Percentiles rank a stretch among this genome's conserved stretches.
Conservation (phyloP, 345 rosid species). For the Ailanthus altissimus region DNA sequence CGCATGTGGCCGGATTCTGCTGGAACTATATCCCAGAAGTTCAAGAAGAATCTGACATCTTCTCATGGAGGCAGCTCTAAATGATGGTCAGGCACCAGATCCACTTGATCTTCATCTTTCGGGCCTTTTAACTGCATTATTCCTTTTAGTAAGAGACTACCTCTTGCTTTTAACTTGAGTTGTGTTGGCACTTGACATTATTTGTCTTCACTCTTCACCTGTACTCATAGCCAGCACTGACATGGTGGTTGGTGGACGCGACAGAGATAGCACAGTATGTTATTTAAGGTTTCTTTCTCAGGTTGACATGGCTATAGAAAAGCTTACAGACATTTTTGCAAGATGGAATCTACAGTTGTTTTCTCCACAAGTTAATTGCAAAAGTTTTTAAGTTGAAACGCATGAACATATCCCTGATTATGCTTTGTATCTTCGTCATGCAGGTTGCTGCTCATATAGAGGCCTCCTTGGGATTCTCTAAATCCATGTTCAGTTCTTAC, state of each 20-base stretch:
- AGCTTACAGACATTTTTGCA: conserved; percentile 44
- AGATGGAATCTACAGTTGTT: conserved; percentile 46
- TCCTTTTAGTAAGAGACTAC: conserved; percentile 10
- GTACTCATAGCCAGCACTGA: background rate
- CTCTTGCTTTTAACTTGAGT: background rate
- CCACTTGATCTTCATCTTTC: conserved; percentile 7
- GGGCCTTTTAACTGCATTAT: conserved; percentile 6
- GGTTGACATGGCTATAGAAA: conserved; percentile 55
- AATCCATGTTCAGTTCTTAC: conserved; percentile 57
- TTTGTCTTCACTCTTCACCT: background rate
- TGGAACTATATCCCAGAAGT: conserved; percentile 50
- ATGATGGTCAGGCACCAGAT: conserved; percentile 59
- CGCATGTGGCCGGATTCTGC: conserved; percentile 71
- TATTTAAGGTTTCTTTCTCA: conserved; percentile 25
- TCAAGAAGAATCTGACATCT: conserved; percentile 77
- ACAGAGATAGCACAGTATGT: background rate
- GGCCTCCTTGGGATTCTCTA: conserved; percentile 55
- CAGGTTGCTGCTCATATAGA: conserved; percentile 68
- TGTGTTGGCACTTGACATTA: conserved; percentile 1
- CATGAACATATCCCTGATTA: background rate
- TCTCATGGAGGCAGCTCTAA: conserved; percentile 83
- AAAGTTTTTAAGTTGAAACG: background rate
- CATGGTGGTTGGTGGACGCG: background rate
- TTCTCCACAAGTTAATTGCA: background rate
- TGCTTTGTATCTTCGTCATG: conserved; percentile 9